Evolutionary conservation across 495 filamentous ascomycete species (phyloP).

Genomic region (Staphylotrichum tortipilum): DNA sequence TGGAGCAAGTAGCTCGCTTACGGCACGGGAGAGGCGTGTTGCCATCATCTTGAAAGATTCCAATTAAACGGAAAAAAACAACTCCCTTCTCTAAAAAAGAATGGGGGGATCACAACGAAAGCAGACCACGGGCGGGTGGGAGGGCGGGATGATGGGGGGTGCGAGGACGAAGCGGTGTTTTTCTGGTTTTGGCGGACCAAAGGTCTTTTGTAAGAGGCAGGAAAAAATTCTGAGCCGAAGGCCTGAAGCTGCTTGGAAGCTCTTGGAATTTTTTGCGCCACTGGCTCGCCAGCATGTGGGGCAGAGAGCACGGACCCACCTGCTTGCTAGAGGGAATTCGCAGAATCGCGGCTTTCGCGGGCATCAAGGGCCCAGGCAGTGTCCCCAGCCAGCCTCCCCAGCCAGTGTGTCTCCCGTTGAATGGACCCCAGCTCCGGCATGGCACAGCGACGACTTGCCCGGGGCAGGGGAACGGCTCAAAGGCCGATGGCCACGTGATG

Average conservation of each 20-base stretch:
- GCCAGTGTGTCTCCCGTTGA: no score
- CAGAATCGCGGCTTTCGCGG: not conserved
- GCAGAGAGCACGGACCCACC: constrained; percentile 15
- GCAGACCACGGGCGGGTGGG: constrained; percentile 25
- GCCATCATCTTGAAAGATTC: constrained; percentile 54
- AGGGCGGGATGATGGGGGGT: constrained; percentile 19
- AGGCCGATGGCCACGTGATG: no score
- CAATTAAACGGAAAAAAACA: constrained; percentile 26
- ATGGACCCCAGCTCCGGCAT: no score
- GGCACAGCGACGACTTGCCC: no score
- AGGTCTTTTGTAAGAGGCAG: constrained; percentile 14
- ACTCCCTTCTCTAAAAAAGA: constrained; percentile 20
- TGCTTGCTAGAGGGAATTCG: not conserved
- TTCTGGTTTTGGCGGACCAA: no score
- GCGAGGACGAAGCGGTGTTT: constrained; percentile 17
- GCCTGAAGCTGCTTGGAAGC: no score
- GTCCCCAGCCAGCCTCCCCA: no score
- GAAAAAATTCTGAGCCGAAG: no score
- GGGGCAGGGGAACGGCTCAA: no score
- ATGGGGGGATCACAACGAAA: constrained; percentile 21
- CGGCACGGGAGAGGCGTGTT: constrained; percentile 56
- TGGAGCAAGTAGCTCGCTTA: constrained; percentile 36
- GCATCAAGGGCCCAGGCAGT: no score
- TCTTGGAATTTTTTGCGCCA: no score
- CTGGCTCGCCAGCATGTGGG: constrained; percentile 11